phyloP scores from a whole-genome alignment of 1,139 yeast genomes.

The Yamadazyma dushanensis region DNA sequence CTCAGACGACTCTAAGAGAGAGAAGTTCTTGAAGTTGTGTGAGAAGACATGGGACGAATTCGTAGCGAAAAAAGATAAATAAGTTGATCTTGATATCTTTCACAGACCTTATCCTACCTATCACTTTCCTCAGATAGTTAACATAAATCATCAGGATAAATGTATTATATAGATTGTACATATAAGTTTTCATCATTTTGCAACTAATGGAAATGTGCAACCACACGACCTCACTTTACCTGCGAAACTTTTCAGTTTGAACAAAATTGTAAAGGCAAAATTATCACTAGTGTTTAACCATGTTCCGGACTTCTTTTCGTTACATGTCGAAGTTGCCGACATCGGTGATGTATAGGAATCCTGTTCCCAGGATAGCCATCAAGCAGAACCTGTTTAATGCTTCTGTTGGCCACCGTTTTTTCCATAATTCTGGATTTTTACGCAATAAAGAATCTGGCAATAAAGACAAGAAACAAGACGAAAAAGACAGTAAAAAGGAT shows the following conservation, averaged over 20 bases:
- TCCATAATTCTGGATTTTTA: neutral
- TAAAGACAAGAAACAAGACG: constrained; percentile 9
- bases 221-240: neutral
- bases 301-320: constrained; percentile 7
- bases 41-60: constrained; percentile 58
- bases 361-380: no score
- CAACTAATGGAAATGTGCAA: neutral
- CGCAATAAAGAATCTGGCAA: neutral
- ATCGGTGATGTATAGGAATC: neutral
- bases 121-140: neutral
- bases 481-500: constrained; percentile 12
- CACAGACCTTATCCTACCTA: neutral
- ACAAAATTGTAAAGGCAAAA: constrained; percentile 1
- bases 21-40: constrained; percentile 52
- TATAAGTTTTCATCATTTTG: neutral
- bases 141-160: neutral
- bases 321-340: neutral
- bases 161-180: constrained; percentile 1
- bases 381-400: no score
- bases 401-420: no score
- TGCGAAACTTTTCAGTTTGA: neutral
- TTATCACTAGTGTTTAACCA: neutral
- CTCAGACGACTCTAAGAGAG: constrained; percentile 25
- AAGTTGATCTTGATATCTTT: neutral
- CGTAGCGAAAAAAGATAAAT: constrained; percentile 2